phyloP scores from a whole-genome alignment of 1,139 yeast species.

The Saccharomyces hybrid region DNA sequence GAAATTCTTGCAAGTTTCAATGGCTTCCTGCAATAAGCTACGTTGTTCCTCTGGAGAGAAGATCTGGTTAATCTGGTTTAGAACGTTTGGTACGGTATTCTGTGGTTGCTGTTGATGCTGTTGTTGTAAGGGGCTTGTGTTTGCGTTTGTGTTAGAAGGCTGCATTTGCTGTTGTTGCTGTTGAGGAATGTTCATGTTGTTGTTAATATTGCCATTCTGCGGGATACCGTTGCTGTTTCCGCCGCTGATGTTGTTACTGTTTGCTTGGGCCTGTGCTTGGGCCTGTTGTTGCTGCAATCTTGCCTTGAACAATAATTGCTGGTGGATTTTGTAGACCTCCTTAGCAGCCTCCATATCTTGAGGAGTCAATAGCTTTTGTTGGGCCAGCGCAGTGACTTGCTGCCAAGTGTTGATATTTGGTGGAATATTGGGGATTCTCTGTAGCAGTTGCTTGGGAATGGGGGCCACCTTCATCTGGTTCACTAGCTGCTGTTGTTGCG shows the following conservation, averaged over 20 bases:
- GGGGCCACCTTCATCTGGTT: slow-evolving; percentile 48
- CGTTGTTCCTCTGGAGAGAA: slow-evolving; percentile 32
- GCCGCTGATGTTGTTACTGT: slow-evolving; percentile 5
- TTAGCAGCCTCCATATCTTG: slow-evolving; percentile 33
- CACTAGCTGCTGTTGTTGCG: slow-evolving; percentile 31
- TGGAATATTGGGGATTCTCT: slow-evolving; percentile 71
- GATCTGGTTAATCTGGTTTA: slow-evolving; percentile 31
- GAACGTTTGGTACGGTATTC: slow-evolving; percentile 30
- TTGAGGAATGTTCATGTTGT: slow-evolving; percentile 1
- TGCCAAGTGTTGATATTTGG: slow-evolving; percentile 80
- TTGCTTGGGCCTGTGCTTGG: slow-evolving; percentile 14
- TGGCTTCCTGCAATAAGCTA: slow-evolving; percentile 26
- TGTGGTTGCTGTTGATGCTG: slow-evolving; percentile 20
- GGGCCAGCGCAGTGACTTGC: slow-evolving; percentile 64
- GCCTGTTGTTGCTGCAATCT: slow-evolving; percentile 22
- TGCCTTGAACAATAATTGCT: slow-evolving; percentile 29
- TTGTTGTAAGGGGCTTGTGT: slow-evolving; percentile 5
- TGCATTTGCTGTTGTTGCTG: slow-evolving; percentile 12
- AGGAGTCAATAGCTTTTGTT: slow-evolving; percentile 37
- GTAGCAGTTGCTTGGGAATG: slow-evolving; percentile 64
- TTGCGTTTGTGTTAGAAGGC: not conserved
- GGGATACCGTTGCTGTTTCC: slow-evolving; percentile 19
- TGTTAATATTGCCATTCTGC: not conserved
- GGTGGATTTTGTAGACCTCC: slow-evolving; percentile 34
- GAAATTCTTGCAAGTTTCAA: slow-evolving; percentile 27